phyloP scores from a whole-genome alignment of 768 basidiomycete species.

The Saitozyma podzolica region DNA sequence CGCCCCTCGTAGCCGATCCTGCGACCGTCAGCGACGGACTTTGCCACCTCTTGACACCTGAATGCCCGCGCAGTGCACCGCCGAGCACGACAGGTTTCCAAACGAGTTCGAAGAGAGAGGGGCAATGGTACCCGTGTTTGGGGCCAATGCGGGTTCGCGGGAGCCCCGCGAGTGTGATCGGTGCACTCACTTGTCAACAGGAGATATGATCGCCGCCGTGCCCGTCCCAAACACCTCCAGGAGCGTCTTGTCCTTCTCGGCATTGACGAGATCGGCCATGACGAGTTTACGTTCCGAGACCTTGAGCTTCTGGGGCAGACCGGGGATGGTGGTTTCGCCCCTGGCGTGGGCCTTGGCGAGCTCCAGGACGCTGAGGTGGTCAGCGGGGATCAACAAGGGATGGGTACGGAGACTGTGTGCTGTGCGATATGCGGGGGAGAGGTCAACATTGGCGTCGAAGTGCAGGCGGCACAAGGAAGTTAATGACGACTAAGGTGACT shows the following conservation, averaged over 20 bases:
- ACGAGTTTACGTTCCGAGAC: constrained; percentile 65
- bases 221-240: constrained; percentile 84
- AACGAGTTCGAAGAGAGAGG: too few species aligned
- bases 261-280: constrained; percentile 59
- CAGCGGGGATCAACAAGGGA: neutral
- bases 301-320: constrained; percentile 57
- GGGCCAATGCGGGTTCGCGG: too few species aligned
- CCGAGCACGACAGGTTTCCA: too few species aligned
- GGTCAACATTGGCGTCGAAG: too few species aligned
- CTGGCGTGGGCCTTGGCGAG: constrained; percentile 67
- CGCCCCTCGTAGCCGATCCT: constrained; percentile 63
- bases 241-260: constrained; percentile 63
- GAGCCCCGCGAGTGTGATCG: neutral
- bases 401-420: too few species aligned
- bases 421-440: too few species aligned
- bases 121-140: too few species aligned
- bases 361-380: constrained; percentile 58
- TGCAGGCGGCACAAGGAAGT: too few species aligned
- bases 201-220: constrained; percentile 58
- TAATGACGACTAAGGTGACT: neutral
- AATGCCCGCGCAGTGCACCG: too few species aligned
- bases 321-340: constrained; percentile 54
- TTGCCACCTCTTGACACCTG: neutral
- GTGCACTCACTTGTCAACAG: constrained; percentile 49
- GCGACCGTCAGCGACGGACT: neutral